Conservation (phyloP, 1,284 basidiomycete species). For the Schizopora paradoxa region DNA sequence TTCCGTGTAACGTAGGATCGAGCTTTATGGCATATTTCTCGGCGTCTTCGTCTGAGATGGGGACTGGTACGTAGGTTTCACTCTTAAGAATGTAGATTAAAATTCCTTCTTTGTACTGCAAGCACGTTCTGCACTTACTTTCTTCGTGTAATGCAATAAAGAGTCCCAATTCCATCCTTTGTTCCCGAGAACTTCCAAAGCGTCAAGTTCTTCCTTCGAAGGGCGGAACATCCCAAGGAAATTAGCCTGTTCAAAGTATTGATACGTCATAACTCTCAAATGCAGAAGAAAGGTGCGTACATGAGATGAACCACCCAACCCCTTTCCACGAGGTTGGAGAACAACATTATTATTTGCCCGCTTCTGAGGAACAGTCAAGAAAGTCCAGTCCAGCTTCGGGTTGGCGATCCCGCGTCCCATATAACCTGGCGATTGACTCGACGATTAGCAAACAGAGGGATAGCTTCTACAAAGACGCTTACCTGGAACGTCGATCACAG, state of each 20-base stretch:
- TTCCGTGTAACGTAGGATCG: conserved; percentile 3
- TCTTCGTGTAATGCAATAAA: conserved; percentile 15
- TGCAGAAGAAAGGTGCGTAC: conserved; percentile 6
- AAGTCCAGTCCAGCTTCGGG: conserved; percentile 8
- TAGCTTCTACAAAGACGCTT: background rate
- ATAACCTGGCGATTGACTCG: background rate
- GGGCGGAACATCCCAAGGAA: conserved; percentile 11
- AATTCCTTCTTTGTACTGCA: too few relatives aligned
- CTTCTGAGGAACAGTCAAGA: conserved; percentile 9
- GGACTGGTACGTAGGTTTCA: conserved; percentile 1
- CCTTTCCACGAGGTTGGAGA: background rate
- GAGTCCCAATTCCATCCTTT: conserved; percentile 21
- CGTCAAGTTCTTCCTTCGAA: conserved; percentile 18
- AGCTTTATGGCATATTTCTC: background rate
- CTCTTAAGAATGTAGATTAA: too few relatives aligned
- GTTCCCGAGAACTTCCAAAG: conserved; percentile 18
- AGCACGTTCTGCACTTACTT: too few relatives aligned
- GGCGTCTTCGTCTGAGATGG: conserved; percentile 1
- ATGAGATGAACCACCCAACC: conserved; percentile 7
- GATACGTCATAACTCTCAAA: conserved; percentile 10
- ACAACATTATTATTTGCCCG: conserved; percentile 1
- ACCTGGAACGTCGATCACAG: conserved; percentile 11
- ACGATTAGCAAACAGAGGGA: background rate
- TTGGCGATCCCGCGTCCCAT: conserved; percentile 5
- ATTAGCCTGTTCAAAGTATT: conserved; percentile 9